Conservation (phyloP, 1,139 yeast genomes). For the Pichia sp. region DNA sequence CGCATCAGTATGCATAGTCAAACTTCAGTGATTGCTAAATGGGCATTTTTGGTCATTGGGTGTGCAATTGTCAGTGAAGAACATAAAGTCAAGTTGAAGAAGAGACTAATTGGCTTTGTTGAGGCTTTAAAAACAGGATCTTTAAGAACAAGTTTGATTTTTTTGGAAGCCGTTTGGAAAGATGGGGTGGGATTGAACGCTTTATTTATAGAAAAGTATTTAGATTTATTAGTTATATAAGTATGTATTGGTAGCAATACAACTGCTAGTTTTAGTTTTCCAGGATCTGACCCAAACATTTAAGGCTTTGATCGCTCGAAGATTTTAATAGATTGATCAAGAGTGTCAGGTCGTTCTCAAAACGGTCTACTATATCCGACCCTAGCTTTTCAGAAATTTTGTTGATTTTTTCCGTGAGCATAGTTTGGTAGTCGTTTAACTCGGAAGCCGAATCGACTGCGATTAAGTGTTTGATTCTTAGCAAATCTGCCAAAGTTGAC, state of each 20-base stretch:
- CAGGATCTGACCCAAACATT: constrained; percentile 32
- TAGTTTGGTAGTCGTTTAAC: constrained; percentile 1
- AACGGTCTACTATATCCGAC: constrained; percentile 26
- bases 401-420: constrained; percentile 19
- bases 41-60: constrained; percentile 26
- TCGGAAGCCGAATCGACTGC: neutral
- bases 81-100: constrained; percentile 19
- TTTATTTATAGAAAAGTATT: constrained; percentile 12
- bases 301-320: constrained; percentile 35
- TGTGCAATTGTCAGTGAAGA: constrained; percentile 18
- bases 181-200: constrained; percentile 11
- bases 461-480: neutral
- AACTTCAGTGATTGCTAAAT: constrained; percentile 20
- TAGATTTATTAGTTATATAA: constrained; percentile 11
- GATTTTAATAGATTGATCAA: constrained; percentile 35
- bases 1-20: constrained; percentile 22
- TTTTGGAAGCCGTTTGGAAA: constrained; percentile 20
- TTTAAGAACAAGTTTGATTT: constrained; percentile 12
- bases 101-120: constrained; percentile 22
- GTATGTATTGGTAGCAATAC: too few species aligned
- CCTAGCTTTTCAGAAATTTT: constrained; percentile 24
- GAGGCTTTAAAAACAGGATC: constrained; percentile 18
- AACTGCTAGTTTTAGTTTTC: constrained; percentile 16
- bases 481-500: constrained; percentile 5
- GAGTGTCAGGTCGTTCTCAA: constrained; percentile 29